phyloP scores from a whole-genome alignment of 2,329 filamentous ascomycete genomes.

The Bipolaris cookei region DNA sequence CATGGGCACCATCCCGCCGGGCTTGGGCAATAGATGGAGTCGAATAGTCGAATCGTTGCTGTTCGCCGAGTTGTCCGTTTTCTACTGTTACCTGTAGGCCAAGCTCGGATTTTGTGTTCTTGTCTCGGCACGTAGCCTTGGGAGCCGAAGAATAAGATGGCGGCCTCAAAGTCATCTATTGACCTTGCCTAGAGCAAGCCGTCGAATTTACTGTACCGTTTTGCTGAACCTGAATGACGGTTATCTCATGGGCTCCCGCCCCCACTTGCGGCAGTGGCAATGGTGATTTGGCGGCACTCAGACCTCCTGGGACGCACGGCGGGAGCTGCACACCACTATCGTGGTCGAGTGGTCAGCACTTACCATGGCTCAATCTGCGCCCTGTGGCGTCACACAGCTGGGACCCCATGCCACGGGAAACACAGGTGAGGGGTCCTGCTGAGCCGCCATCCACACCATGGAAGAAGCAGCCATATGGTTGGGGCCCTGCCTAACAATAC shows the following conservation, averaged over 20 bases:
- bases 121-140: slow-evolving; percentile 10
- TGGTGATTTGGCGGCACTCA: not conserved
- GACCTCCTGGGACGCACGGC: not conserved
- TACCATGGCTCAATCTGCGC: slow-evolving; percentile 42
- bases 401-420: slow-evolving; percentile 21
- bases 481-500: slow-evolving; percentile 6
- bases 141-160: not conserved
- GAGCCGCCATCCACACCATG: slow-evolving; percentile 44
- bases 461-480: slow-evolving; percentile 25
- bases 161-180: not conserved
- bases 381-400: slow-evolving; percentile 42
- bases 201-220: not conserved
- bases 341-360: slow-evolving; percentile 36
- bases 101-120: slow-evolving; percentile 11
- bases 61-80: slow-evolving; percentile 39
- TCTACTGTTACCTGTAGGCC: slow-evolving; percentile 22
- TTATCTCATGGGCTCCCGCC: slow-evolving; percentile 4
- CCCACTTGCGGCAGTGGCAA: slow-evolving; percentile 3
- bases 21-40: slow-evolving; percentile 35
- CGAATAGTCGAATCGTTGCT: slow-evolving; percentile 27
- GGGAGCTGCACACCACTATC: slow-evolving; percentile 1
- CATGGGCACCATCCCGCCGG: slow-evolving; percentile 33
- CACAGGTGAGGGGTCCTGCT: slow-evolving; percentile 27
- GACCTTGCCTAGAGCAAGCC: not conserved
- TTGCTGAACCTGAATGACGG: slow-evolving; percentile 1